Conservation (phyloP, 352 stramenopile genomes). For the Stephanocyclus meneghinianus region DNA sequence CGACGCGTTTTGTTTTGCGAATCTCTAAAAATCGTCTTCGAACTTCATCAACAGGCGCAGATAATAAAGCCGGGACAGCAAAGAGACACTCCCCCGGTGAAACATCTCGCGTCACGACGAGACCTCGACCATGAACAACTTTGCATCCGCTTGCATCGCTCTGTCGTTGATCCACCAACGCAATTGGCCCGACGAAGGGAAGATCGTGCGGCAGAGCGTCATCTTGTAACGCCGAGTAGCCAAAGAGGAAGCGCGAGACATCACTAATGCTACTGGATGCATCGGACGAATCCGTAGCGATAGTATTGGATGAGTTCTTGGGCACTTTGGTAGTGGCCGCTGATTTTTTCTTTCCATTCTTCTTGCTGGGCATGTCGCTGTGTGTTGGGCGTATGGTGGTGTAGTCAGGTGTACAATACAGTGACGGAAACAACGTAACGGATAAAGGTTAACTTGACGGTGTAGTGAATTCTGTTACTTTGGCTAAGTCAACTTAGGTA, state of each 20-base stretch:
- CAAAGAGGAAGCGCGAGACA: constrained; percentile 37
- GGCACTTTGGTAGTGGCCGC: not conserved
- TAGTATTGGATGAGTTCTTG: not conserved
- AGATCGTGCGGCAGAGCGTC: constrained; percentile 5
- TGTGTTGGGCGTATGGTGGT: not conserved
- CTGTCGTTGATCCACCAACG: constrained; percentile 12
- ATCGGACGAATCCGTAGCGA: not conserved
- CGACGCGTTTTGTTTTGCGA: not conserved
- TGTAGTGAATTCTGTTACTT: too few relatives aligned
- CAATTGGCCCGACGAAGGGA: constrained; percentile 41
- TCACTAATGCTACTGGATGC: constrained; percentile 5
- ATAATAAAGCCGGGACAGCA: constrained; percentile 52
- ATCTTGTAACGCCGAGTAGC: not conserved
- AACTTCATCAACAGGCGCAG: constrained; percentile 36
- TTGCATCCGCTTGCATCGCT: not conserved
- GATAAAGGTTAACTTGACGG: too few relatives aligned
- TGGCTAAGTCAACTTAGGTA: too few relatives aligned
- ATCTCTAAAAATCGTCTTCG: constrained; percentile 15
- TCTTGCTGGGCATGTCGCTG: not conserved
- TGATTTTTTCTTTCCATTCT: constrained; percentile 22
- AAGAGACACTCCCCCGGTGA: constrained; percentile 63
- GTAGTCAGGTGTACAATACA: too few relatives aligned
- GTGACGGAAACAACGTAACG: too few relatives aligned
- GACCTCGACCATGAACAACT: constrained; percentile 47
- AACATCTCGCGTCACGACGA: constrained; percentile 62